Percentiles rank a stretch among this genome's conserved stretches.
Evolutionary conservation across 2,329 filamentous ascomycete genomes (phyloP).

Genomic region (Capronia coronata): DNA sequence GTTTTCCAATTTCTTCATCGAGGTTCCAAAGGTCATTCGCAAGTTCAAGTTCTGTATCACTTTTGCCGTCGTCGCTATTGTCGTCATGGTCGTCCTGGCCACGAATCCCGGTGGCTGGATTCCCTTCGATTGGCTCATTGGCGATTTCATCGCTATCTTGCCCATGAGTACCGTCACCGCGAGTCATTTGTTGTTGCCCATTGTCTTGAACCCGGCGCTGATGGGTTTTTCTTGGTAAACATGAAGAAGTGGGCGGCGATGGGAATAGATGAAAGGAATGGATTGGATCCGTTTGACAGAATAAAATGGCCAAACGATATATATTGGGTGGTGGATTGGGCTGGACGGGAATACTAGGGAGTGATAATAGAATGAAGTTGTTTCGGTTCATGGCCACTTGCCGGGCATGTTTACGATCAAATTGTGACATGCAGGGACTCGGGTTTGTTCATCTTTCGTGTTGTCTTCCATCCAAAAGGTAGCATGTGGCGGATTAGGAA

Average conservation of each 20-base stretch:
- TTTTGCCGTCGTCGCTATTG: constrained; percentile 41
- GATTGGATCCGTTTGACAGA: too few relatives aligned
- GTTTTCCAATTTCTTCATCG: constrained; percentile 77
- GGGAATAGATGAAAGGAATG: not conserved
- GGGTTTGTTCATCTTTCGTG: too few relatives aligned
- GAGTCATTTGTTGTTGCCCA: constrained; percentile 29
- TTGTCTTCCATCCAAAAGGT: too few relatives aligned
- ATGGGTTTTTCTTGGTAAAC: constrained; percentile 30
- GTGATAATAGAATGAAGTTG: too few relatives aligned
- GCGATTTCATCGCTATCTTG: constrained; percentile 53
- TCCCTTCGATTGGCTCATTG: constrained; percentile 52
- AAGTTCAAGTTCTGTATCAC: constrained; percentile 60
- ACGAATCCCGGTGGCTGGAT: constrained; percentile 32
- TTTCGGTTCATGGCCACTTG: too few relatives aligned
- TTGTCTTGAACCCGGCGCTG: constrained; percentile 31
- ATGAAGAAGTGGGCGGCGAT: not conserved
- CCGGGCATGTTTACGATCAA: too few relatives aligned
- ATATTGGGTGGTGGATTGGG: too few relatives aligned
- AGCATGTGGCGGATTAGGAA: too few relatives aligned
- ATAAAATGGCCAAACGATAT: too few relatives aligned
- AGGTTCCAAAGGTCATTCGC: constrained; percentile 70
- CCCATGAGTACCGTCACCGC: constrained; percentile 49
- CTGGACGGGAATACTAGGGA: too few relatives aligned
- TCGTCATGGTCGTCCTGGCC: constrained; percentile 46
- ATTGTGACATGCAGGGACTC: too few relatives aligned